A percentile compares a stretch with the other conserved stretches of the same genome.
These are phyloP conservation scores for Phytophthora ohioensis DNA, from an alignment of 352 stramenopile genomes.

Conservation along the genomic window DNA sequence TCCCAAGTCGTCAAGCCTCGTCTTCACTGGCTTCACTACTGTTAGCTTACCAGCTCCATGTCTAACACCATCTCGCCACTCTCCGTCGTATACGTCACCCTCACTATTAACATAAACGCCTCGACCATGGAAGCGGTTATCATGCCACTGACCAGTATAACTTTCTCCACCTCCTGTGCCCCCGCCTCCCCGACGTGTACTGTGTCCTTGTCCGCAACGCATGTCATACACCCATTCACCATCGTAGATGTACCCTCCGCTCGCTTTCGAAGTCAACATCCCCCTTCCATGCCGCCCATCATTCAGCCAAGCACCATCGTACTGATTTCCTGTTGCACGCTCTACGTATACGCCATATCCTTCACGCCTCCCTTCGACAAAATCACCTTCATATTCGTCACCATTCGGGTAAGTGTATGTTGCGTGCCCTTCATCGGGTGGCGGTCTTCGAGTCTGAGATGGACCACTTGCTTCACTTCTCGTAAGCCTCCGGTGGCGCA, in stretches of 20 bases:
- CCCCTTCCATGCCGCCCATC: conserved; percentile 78
- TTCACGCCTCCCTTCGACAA: conserved; percentile 70
- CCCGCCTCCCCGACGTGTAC: conserved; percentile 62
- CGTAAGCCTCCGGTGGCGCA: conserved; percentile 18
- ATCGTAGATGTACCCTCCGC: conserved; percentile 76
- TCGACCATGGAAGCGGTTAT: conserved; percentile 72
- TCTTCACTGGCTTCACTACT: conserved; percentile 23
- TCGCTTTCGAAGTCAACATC: conserved; percentile 65
- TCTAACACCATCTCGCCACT: conserved; percentile 61
- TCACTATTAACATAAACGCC: conserved; percentile 72
- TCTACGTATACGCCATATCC: conserved; percentile 82
- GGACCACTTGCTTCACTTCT: conserved; percentile 25
- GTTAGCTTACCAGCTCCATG: conserved; percentile 75
- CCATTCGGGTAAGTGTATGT: conserved; percentile 74
- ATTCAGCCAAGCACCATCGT: conserved; percentile 77
- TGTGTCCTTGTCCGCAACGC: conserved; percentile 74
- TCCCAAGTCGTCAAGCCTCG: conserved; percentile 30
- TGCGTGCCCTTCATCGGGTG: conserved; percentile 55
- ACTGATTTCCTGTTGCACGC: conserved; percentile 76
- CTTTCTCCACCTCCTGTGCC: conserved; percentile 52
- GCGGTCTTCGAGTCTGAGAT: conserved; percentile 37
- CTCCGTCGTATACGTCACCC: conserved; percentile 74
- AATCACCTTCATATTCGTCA: conserved; percentile 84
- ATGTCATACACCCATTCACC: conserved; percentile 81
- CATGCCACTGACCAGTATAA: conserved; percentile 73